Evolutionary conservation across 1,284 basidiomycete genomes (phyloP).

Genomic region (Fomitiporia mediterranea): DNA sequence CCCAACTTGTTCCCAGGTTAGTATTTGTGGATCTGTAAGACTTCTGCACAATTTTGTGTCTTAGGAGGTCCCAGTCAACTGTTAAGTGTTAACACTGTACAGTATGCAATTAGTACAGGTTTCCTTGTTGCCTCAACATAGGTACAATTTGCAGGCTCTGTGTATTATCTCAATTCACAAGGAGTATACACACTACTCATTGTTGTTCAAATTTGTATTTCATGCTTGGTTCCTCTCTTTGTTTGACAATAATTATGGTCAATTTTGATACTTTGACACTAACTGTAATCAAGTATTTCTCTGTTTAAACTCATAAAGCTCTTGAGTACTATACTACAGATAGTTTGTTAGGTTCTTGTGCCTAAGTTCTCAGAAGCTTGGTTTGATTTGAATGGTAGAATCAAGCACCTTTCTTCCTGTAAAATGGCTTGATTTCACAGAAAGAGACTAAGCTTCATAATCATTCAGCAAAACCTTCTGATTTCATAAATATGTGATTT

Average conservation of each 20-base stretch:
- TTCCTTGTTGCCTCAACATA: slow-evolving; percentile 59
- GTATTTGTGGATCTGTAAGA: slow-evolving; percentile 54
- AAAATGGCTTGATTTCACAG: neutral
- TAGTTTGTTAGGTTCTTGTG: slow-evolving; percentile 66
- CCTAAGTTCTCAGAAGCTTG: slow-evolving; percentile 72
- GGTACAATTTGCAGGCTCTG: slow-evolving; percentile 68
- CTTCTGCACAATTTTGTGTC: neutral
- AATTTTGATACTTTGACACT: neutral
- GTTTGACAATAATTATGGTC: neutral
- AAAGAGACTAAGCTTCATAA: no score
- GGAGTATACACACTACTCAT: slow-evolving; percentile 59
- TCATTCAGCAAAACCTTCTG: slow-evolving; percentile 55
- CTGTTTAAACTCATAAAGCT: no score
- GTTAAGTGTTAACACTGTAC: neutral
- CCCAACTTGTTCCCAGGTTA: slow-evolving; percentile 47
- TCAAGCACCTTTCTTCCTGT: slow-evolving; percentile 25
- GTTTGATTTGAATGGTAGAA: slow-evolving; percentile 70
- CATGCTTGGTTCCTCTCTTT: neutral
- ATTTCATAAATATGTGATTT: no score
- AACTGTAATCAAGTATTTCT: no score
- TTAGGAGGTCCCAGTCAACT: neutral
- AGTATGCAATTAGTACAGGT: slow-evolving; percentile 52
- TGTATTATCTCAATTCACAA: slow-evolving; percentile 40
- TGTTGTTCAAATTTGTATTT: slow-evolving; percentile 53
- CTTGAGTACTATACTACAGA: slow-evolving; percentile 51